Conservation (phyloP, 139 green algal species). For the Asterochloris erici region DNA sequence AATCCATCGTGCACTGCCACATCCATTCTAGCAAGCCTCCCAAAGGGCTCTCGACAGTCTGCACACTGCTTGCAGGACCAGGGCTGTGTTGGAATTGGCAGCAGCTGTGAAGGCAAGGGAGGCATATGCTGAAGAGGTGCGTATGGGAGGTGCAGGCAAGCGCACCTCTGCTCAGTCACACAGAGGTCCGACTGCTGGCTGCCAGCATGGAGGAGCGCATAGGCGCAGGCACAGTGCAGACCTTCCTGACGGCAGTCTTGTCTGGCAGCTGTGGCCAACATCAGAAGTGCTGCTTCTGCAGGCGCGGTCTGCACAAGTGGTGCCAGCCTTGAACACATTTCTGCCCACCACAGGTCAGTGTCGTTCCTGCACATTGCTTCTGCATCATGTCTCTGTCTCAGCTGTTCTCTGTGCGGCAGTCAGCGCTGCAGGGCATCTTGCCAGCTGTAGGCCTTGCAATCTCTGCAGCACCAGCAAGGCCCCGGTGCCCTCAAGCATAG, state of each 20-base stretch:
- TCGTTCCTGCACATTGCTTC: background rate
- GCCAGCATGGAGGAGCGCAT: background rate
- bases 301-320: background rate
- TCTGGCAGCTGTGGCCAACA: background rate
- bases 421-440: background rate
- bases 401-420: background rate
- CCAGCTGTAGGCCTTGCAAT: background rate
- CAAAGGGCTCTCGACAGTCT: background rate
- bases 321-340: background rate
- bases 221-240: background rate
- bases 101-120: constrained; percentile 4
- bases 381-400: background rate
- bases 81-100: constrained; percentile 19
- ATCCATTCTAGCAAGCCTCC: background rate
- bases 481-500: background rate
- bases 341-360: background rate
- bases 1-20: background rate
- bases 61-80: constrained; percentile 1
- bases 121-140: constrained; percentile 22
- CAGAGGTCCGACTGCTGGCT: background rate
- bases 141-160: background rate
- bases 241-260: background rate
- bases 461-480: background rate
- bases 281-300: background rate
- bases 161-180: background rate